A percentile compares a stretch with the other conserved stretches of the same genome.
Evolutionary conservation across 139 green algal species (phyloP).

Genomic region (Chlorella ohadii): DNA sequence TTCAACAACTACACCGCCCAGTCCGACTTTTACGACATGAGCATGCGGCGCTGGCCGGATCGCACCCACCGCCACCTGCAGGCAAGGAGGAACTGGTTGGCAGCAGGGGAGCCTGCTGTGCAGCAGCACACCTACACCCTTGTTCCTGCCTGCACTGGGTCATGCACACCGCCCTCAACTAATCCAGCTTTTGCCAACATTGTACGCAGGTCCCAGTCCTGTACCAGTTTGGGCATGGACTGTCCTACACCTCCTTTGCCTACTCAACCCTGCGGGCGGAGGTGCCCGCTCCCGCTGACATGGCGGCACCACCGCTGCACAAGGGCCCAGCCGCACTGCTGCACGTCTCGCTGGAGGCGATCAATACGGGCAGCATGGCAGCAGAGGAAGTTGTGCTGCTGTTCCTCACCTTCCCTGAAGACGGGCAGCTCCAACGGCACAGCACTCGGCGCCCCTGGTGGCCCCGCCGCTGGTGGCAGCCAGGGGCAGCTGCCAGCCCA

Average conservation of each 20-base stretch:
- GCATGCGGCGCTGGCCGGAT: conserved; percentile 44
- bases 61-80: conserved; percentile 39
- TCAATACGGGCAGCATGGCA: neutral
- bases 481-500: no score
- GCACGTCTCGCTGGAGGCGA: neutral
- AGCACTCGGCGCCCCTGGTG: no score
- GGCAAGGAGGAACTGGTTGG: neutral
- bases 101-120: no score
- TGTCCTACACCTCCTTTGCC: conserved; percentile 43
- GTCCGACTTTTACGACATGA: conserved; percentile 42
- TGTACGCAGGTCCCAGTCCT: conserved; percentile 15
- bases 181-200: neutral
- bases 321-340: neutral
- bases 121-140: no score
- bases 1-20: conserved; percentile 47
- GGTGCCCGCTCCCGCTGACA: neutral
- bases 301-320: neutral
- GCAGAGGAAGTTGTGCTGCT: conserved; percentile 6
- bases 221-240: conserved; percentile 43
- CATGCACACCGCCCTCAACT: no score
- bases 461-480: no score
- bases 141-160: no score
- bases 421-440: no score
- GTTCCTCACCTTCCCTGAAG: neutral
- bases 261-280: conserved; percentile 9